These are phyloP conservation scores for Triticum aestivum DNA, from an alignment of 176 grass and related monocot species.

Conservation along the genomic window IWGSC_CS_RefSeq_v2.1 NC_057809.1:622026165-622026664, in stretches of 20 bases:
- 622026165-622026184: not conserved
- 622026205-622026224: not conserved
- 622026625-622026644: too few species aligned
- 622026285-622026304: not conserved
- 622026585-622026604: not conserved
- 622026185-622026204: not conserved
- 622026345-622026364: too few species aligned
- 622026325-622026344: too few species aligned
- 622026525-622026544: too few species aligned
- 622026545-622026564: too few species aligned
- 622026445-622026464: not conserved
- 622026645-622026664: too few species aligned
- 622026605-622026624: too few species aligned
- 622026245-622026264: not conserved
- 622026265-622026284: not conserved
- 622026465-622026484: not conserved
- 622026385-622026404: too few species aligned
- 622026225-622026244: not conserved
- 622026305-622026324: not conserved
- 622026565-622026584: not conserved
- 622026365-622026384: too few species aligned
- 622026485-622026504: not conserved
- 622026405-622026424: too few species aligned
- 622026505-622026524: not conserved
- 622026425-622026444: too few species aligned